Conservation (phyloP, 2,329 filamentous ascomycete species). For the Aspergillus transmontanensis region DNA sequence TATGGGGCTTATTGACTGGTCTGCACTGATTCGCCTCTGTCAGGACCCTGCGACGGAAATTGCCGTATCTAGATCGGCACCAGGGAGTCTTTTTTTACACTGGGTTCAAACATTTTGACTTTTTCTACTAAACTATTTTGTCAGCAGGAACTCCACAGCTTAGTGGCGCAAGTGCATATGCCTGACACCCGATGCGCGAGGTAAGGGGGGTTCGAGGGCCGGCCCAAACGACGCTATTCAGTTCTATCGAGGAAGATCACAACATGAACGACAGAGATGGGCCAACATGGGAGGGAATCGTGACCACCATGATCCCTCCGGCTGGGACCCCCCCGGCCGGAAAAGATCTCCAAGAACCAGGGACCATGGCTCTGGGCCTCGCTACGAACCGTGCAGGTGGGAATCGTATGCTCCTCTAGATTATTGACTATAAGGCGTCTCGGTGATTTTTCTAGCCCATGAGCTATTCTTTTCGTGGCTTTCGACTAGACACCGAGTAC, state of each 20-base stretch:
- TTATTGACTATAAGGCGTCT: background rate
- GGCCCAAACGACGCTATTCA: background rate
- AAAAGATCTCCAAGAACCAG: background rate
- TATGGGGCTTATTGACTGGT: slow-evolving; percentile 2
- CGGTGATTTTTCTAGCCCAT: background rate
- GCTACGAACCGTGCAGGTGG: background rate
- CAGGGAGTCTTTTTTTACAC: background rate
- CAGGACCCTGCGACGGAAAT: slow-evolving; percentile 1
- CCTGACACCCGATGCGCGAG: slow-evolving; percentile 19
- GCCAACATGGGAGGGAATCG: background rate
- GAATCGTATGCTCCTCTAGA: background rate
- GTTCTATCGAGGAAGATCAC: slow-evolving; percentile 3
- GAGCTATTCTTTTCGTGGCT: slow-evolving; percentile 1
- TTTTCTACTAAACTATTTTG: background rate
- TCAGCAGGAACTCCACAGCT: background rate
- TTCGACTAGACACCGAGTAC: background rate
- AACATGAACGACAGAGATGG: background rate
- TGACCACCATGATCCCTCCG: background rate
- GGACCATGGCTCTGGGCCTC: background rate
- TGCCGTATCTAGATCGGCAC: background rate
- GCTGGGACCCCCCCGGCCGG: background rate
- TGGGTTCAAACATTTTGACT: background rate
- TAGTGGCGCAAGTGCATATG: slow-evolving; percentile 6
- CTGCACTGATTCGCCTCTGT: background rate
- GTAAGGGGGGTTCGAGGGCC: slow-evolving; percentile 11